Evolutionary conservation across 495 filamentous ascomycete species (phyloP), one percentile per base, ranked within the genome.

Genomic region (Penicillium egyptiacum): DNA sequence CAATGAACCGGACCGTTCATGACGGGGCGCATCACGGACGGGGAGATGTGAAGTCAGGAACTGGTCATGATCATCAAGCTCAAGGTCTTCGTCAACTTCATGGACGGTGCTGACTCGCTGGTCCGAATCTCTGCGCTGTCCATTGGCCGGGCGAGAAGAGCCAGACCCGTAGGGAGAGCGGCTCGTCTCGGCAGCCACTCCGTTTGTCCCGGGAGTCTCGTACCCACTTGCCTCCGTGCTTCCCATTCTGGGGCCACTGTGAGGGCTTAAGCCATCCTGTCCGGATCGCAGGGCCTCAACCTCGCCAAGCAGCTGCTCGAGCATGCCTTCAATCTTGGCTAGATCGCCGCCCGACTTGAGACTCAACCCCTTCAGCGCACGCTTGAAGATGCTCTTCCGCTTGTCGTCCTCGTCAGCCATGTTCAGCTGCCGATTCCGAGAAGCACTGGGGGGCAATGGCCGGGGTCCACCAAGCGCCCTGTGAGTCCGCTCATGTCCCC

Each of bases 311-410:
- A 99, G 79, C 67, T 94, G 91, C 57, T 90, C 88, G 41, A 99
- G 80, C 92, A 99, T 96, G 26, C 88, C 90, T 74, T 99, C 95
- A 62, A 99, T 96, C 70, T 89, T 91, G 53, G 84, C 77, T 19
- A 99, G 79, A 63, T 99, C 94, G 63, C 89, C 95, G 14, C 86
- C 81, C 42, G 90, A 92, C 72, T 91, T 93, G 61, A 88, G 80
- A 60, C 89, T 88, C 39, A 99, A 75, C 4, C 93, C 92, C 66
- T 92, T 91, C 23, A 99, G 77, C 12, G 95, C 95, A 57, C 94
- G 88, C 63, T 88, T 88, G 72, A 98, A 94, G 20, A 99, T 81
- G 71, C 88, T 96, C 68, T 87, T 86, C 62, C 88, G 89, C 83
- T 96, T 96, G 41, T 95, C 90, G 23, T 96, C 92, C 17, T 83